Percentiles rank a stretch among this genome's conserved stretches.
Conservation (phyloP, 2,329 filamentous ascomycete genomes). For the Fusarium sororula region DNA sequence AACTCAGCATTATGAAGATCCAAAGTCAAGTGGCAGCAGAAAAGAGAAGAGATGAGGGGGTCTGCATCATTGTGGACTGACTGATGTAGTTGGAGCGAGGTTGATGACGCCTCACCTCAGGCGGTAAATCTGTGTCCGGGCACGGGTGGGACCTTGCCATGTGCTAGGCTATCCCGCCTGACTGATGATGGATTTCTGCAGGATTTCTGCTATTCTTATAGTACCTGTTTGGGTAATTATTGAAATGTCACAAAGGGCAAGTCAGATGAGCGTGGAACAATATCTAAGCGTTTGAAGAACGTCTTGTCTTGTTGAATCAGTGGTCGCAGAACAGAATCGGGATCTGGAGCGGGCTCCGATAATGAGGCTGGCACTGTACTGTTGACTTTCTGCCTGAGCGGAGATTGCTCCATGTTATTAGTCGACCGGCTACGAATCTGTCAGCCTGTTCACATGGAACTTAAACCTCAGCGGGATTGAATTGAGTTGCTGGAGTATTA, state of each 20-base stretch:
- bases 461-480: constrained; percentile 12
- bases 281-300: background rate
- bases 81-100: constrained; percentile 40
- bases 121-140: constrained; percentile 27
- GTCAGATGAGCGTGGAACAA: background rate
- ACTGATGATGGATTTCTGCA: background rate
- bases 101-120: constrained; percentile 39
- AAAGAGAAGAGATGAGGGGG: constrained; percentile 8
- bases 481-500: background rate
- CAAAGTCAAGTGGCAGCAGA: background rate
- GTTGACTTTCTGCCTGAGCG: background rate
- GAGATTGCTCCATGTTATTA: background rate
- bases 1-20: background rate
- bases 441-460: background rate
- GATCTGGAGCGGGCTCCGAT: background rate
- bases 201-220: background rate
- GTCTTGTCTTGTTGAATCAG: background rate
- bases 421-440: background rate
- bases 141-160: constrained; percentile 26
- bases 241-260: background rate
- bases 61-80: constrained; percentile 45
- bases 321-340: background rate
- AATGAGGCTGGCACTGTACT: constrained; percentile 1
- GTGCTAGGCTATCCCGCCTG: constrained; percentile 26
- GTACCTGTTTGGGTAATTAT: background rate